These are phyloP conservation scores for Coemansia biformis DNA, from an alignment of 192 early-diverging fungal species.

Conservation along the genomic window DNA sequence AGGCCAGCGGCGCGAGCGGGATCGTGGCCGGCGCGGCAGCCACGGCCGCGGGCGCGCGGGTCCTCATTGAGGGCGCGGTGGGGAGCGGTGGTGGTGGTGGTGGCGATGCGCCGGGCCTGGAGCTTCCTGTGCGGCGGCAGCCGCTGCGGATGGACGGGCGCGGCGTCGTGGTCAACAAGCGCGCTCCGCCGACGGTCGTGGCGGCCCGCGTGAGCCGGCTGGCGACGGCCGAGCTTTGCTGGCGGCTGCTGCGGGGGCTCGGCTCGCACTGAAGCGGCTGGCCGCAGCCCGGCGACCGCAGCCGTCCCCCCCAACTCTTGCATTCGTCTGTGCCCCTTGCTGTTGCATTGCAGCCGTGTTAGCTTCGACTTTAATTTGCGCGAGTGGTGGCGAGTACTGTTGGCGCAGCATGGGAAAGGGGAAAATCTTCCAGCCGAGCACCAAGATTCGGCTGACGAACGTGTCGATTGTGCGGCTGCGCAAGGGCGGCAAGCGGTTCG, in stretches of 20 bases:
- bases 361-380: too few species aligned
- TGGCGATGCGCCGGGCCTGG: too few species aligned
- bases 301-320: not conserved
- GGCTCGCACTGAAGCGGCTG: too few species aligned
- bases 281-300: too few species aligned
- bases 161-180: conserved; percentile 6
- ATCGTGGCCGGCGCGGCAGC: conserved; percentile 9
- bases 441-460: conserved; percentile 78
- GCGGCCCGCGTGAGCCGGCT: conserved; percentile 11
- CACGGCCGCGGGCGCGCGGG: not conserved
- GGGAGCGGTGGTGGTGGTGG: too few species aligned
- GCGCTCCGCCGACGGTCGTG: conserved; percentile 8
- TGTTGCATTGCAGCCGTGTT: too few species aligned
- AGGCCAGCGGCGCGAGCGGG: not conserved
- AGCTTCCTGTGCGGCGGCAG: conserved; percentile 12
- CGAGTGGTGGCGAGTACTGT: too few species aligned
- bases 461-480: conserved; percentile 92
- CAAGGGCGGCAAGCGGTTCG: conserved; percentile 97
- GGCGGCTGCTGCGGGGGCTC: conserved; percentile 11
- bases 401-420: conserved; percentile 24
- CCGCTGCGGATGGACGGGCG: conserved; percentile 25
- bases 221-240: conserved; percentile 12
- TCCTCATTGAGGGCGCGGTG: conserved; percentile 15
- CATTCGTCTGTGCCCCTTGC: conserved; percentile 1
- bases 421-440: conserved; percentile 47